Base-by-base conservation (phyloP, 352 stramenopile species). In the Phytophthora chlamydospora region DNA sequence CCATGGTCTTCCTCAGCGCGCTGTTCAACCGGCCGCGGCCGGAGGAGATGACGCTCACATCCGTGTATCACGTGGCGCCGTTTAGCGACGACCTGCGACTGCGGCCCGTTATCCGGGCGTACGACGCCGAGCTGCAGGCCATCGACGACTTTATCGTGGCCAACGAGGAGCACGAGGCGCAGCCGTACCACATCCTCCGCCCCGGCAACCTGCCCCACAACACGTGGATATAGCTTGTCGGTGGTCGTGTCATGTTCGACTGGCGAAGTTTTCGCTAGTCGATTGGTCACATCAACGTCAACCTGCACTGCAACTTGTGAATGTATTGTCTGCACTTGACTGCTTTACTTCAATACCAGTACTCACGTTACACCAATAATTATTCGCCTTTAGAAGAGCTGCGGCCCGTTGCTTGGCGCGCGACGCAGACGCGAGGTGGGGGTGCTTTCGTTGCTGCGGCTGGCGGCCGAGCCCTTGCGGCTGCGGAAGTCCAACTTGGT, bases 401-500 rank as follows among this genome's bases (percentile, higher is more conserved):
- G 51, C 29, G 50, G 11, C 2, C 40, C 42, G n/a, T 44, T 52
- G 50, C 50, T 67, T 32, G 48, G 42, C 33, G 35, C 8, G 10
- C 45, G 43, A 41, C 50, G 34, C 27, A 54, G 27, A 41, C 53
- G 39, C 31, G 45, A 46, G 0, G 48, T 56, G 17, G 38, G 56
- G 17, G 40, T 52, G 10, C 19, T 46, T 38, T 57, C 55, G 19
- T 64, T 54, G 48, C 57, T 67, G 54, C 58, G 43, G 41, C 73
- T 84, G 16, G 66, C 54, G 10, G 35, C 62, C 3, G 75, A 85
- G 6, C 33, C 59, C 31, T 85, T 80, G 12, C 75, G 69, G 21
- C 47, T 52, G 29, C 73, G 70, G 24, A 80, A 78, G 40, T 85
- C 75, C 14, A 80, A 16, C 50, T 81, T 83, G 12, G 57, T 71